Evolutionary conservation across 2,329 filamentous ascomycete species (phyloP).

Genomic region (Dactylellina sp.): DNA sequence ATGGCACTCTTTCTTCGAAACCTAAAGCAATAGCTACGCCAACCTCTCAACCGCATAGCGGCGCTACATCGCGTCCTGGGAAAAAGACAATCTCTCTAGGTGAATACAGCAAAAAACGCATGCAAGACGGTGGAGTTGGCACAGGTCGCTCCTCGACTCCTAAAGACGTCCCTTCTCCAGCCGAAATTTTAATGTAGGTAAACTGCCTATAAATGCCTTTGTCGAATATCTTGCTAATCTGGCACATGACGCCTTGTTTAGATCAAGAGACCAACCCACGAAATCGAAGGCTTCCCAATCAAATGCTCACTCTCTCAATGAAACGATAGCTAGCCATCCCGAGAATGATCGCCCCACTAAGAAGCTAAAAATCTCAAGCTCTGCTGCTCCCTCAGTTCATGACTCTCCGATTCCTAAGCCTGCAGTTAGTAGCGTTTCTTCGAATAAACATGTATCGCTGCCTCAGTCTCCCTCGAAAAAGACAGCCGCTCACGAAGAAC

Average conservation of each 20-base stretch:
- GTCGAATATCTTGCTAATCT: neutral
- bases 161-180: constrained; percentile 50
- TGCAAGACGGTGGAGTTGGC: constrained; percentile 39
- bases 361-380: constrained; percentile 46
- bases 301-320: constrained; percentile 15
- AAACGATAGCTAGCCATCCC: constrained; percentile 8
- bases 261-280: constrained; percentile 27
- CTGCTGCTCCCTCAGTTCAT: constrained; percentile 10
- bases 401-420: constrained; percentile 15
- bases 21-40: constrained; percentile 12
- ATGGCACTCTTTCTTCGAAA: constrained; percentile 37
- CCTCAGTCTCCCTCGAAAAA: constrained; percentile 39
- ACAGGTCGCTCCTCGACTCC: constrained; percentile 33
- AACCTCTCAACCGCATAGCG: constrained; percentile 11
- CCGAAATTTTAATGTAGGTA: constrained; percentile 33
- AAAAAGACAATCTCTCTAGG: constrained; percentile 50
- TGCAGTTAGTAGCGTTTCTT: neutral
- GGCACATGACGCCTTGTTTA: constrained; percentile 8
- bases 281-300: constrained; percentile 30
- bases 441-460: constrained; percentile 13
- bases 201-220: neutral
- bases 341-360: constrained; percentile 51
- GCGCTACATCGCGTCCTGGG: constrained; percentile 26
- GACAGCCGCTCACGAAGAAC: constrained; percentile 21
- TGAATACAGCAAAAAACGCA: constrained; percentile 51